Conservation (phyloP, 2,329 filamentous ascomycete species). For the Arthrobotrys sphaeroides region DNA sequence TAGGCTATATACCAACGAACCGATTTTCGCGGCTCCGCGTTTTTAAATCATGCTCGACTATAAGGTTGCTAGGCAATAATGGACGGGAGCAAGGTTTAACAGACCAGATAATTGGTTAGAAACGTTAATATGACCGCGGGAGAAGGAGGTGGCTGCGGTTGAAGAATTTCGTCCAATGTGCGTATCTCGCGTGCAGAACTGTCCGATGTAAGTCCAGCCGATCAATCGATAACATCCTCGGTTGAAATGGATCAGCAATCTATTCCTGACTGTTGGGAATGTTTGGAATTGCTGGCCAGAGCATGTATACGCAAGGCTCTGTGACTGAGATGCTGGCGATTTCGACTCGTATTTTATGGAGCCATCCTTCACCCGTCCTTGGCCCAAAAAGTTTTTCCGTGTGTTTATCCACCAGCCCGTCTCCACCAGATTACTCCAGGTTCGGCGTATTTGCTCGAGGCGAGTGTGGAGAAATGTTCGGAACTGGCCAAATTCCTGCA, state of each 20-base stretch:
- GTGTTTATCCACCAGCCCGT: slow-evolving; percentile 38
- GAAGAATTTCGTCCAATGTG: slow-evolving; percentile 51
- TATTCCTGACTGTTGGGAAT: slow-evolving; percentile 25
- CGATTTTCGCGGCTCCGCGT: slow-evolving; percentile 53
- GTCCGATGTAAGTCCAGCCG: slow-evolving; percentile 3
- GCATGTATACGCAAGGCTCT: not conserved
- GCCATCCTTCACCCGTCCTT: slow-evolving; percentile 15
- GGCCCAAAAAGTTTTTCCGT: slow-evolving; percentile 53
- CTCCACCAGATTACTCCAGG: slow-evolving; percentile 30
- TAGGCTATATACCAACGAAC: slow-evolving; percentile 49
- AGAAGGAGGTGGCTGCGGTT: slow-evolving; percentile 30
- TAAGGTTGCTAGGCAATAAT: slow-evolving; percentile 41
- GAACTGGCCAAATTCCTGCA: slow-evolving; percentile 19
- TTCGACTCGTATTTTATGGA: slow-evolving; percentile 51
- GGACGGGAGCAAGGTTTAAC: slow-evolving; percentile 47
- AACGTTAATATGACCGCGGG: slow-evolving; percentile 34
- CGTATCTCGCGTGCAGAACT: slow-evolving; percentile 38
- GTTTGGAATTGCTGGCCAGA: slow-evolving; percentile 7
- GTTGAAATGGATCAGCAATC: slow-evolving; percentile 49
- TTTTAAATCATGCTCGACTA: slow-evolving; percentile 44
- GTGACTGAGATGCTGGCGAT: not conserved
- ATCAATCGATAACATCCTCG: slow-evolving; percentile 34
- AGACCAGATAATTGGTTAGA: slow-evolving; percentile 33
- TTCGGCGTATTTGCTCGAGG: slow-evolving; percentile 39
- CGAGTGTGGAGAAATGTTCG: slow-evolving; percentile 36